Base-by-base conservation (phyloP, 768 basidiomycete genomes). In the Trametes gibbosa region DNA sequence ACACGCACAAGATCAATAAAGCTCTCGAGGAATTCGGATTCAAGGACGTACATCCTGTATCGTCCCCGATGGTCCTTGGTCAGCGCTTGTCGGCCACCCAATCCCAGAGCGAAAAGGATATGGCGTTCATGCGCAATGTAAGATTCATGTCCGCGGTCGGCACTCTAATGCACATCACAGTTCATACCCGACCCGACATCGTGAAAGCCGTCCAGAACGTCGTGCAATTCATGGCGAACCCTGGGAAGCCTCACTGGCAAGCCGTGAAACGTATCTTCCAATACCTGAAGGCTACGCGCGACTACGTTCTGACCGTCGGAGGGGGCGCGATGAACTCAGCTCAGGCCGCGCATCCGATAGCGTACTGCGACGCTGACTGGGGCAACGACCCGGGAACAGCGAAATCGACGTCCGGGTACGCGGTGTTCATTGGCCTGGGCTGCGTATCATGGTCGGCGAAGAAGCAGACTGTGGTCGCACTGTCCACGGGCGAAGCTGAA, bases 401-500 rank as follows among this genome's bases (percentile, higher is more conserved):
- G 17, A 42, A 45, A 19, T 69, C 70, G 8, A 70, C 64, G 5
- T 74, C 55, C 34, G 75, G 70, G 3, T 74, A 63, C 55, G 66
- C 50, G 14, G 70, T 69, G 65, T 67, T 70, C 24, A 53, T 75
- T 21, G 68, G 62, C 14, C 72, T 73, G 0, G 76, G 72, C 1
- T 65, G 73, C 8, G 66, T 81, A 1, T 64, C 70, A 1, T 82
- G 81, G 80, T 67, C 65, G 17, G 73, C 73, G 0, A 69, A 73
- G 45, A 69, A 72, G 47, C 81, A 83, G 64, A 43, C 58, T 1
- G 69, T 70, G 0, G 68, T 79, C 23, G 65, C 80, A 0, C 62
- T 70, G 0, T 81, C 77, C 0, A 77, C 74, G 0, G 70, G 69
- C 3, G 77, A 82, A 61, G 75, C 77, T 0, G 79, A 81, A 68